Percentiles rank a stretch among this genome's conserved stretches.
phyloP scores from a whole-genome alignment of 306 rosid genomes.

The Styphnolobium japonicum region DNA sequence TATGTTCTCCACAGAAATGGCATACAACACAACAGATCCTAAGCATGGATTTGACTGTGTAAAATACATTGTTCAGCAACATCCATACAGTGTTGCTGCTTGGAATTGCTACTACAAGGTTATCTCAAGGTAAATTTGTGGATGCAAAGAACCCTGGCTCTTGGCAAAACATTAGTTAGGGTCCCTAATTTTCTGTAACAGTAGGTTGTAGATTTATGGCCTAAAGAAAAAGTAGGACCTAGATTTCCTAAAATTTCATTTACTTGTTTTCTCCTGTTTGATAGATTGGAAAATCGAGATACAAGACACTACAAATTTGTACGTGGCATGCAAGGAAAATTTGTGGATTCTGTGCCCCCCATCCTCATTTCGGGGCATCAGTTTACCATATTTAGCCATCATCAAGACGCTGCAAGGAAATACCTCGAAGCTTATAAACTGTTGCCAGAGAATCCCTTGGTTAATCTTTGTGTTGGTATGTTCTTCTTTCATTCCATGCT shows the following conservation, averaged over 20 bases:
- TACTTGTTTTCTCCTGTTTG: conserved; percentile 23
- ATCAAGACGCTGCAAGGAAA: conserved; percentile 89
- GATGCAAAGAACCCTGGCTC: background rate
- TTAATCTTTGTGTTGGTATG: conserved; percentile 86
- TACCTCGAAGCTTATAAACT: conserved; percentile 88
- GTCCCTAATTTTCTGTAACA: conserved; percentile 1
- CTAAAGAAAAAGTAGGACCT: background rate
- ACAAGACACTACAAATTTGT: conserved; percentile 70
- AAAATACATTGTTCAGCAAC: conserved; percentile 72
- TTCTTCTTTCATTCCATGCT: conserved; percentile 19
- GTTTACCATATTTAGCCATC: conserved; percentile 63
- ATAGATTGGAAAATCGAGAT: conserved; percentile 76
- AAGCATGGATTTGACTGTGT: conserved; percentile 85
- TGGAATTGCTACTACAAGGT: conserved; percentile 99
- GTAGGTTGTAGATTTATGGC: conserved; percentile 14
- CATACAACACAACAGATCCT: conserved; percentile 80
- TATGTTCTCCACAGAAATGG: conserved; percentile 60
- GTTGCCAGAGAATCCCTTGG: conserved; percentile 69
- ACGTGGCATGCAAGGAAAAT: conserved; percentile 58
- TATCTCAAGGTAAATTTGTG: conserved; percentile 59
- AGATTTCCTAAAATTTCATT: background rate
- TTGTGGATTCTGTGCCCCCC: conserved; percentile 76
- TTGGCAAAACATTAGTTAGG: conserved; percentile 2
- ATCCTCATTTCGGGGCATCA: conserved; percentile 75
- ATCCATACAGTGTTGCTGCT: conserved; percentile 78